A percentile compares a stretch with the other conserved stretches of the same genome.
phyloP scores from a whole-genome alignment of 148 eudicot species.

The Euryodendron excelsum region DNA sequence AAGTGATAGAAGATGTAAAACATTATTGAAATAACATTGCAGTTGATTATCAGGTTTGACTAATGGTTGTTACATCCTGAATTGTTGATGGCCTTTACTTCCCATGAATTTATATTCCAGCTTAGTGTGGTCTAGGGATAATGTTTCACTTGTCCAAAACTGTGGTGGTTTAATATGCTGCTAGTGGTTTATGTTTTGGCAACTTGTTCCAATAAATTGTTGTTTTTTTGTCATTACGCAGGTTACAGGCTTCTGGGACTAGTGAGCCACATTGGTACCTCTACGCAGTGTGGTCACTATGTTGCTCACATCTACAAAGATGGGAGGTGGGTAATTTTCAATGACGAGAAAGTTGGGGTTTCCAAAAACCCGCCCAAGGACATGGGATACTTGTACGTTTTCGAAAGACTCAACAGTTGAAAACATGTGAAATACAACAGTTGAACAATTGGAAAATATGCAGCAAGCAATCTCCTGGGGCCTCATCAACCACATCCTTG shows the following conservation, averaged over 20 bases:
- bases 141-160: background rate
- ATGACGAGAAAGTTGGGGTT: conserved; percentile 82
- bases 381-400: conserved; percentile 95
- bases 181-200: background rate
- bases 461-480: conserved; percentile 3
- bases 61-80: background rate
- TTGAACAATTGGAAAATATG: background rate
- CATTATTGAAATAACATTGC: background rate
- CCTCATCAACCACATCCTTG: background rate
- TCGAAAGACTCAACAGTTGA: conserved; percentile 56
- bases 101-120: background rate
- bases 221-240: conserved; percentile 27
- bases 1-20: background rate
- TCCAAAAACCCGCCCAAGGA: conserved; percentile 91
- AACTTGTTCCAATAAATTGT: background rate
- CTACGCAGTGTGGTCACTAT: conserved; percentile 96
- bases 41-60: background rate
- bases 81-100: background rate
- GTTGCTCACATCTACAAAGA: conserved; percentile 91
- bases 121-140: too few relatives aligned
- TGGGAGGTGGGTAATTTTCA: conserved; percentile 89
- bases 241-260: conserved; percentile 80
- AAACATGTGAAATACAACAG: conserved; percentile 2
- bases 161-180: background rate
- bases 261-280: conserved; percentile 94